Conservation (phyloP, 2,329 filamentous ascomycete genomes). For the Trichoderma atroviride region DNA sequence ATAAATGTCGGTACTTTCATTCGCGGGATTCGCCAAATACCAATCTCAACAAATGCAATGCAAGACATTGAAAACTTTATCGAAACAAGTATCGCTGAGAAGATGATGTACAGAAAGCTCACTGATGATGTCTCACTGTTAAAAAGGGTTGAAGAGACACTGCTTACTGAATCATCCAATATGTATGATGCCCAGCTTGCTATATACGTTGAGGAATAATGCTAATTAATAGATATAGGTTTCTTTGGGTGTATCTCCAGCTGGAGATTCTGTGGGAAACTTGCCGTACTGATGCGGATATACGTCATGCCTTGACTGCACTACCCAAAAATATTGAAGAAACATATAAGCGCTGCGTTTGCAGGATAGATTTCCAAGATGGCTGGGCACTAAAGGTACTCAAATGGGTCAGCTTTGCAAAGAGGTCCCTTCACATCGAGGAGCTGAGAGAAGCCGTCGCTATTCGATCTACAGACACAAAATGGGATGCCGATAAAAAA, state of each 20-base stretch:
- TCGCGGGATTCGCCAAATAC: not conserved
- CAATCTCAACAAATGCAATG: not conserved
- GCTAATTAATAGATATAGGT: not conserved
- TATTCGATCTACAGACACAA: not conserved
- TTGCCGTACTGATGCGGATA: not conserved
- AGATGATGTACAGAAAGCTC: not conserved
- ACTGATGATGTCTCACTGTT: not conserved
- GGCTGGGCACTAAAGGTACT: not conserved
- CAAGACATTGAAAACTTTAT: not conserved
- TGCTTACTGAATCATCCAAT: not conserved
- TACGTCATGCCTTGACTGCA: not conserved
- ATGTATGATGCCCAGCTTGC: not conserved
- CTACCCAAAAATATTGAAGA: not conserved
- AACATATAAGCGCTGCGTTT: not conserved
- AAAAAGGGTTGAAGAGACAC: not conserved
- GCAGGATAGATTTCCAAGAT: not conserved
- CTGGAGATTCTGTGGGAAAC: not conserved
- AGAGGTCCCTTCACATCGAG: not conserved
- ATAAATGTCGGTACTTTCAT: not conserved
- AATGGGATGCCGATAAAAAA: not conserved
- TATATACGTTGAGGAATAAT: not conserved
- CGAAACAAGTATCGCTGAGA: not conserved
- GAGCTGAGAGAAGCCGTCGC: not conserved
- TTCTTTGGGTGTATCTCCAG: not conserved
- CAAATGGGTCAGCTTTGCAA: not conserved